phyloP scores from a whole-genome alignment of 495 filamentous ascomycete species.

The Peziza echinospora region DNA sequence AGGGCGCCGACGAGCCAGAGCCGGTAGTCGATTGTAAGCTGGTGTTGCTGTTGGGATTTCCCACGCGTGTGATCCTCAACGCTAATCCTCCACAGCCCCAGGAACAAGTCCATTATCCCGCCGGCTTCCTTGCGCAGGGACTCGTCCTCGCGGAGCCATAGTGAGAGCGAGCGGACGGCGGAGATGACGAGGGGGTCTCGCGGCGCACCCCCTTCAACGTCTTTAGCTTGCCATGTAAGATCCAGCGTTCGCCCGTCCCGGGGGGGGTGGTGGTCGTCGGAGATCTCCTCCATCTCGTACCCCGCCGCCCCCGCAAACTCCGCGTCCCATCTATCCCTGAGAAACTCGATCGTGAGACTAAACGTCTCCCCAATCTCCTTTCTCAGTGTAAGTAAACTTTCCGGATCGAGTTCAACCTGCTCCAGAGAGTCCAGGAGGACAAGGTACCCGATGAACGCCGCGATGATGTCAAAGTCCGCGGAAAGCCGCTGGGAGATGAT shows the following conservation, averaged over 20 bases:
- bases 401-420: conserved; percentile 22
- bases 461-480: conserved; percentile 35
- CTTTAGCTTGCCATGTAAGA: conserved; percentile 31
- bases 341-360: conserved; percentile 36
- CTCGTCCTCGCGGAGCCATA: conserved; percentile 45
- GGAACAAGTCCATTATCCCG: conserved; percentile 35
- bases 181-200: conserved; percentile 30
- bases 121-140: conserved; percentile 32
- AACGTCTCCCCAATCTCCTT: conserved; percentile 36
- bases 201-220: conserved; percentile 18
- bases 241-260: conserved; percentile 19
- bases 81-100: conserved; percentile 30
- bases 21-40: conserved; percentile 24
- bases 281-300: conserved; percentile 27
- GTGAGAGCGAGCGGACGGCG: conserved; percentile 28
- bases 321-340: conserved; percentile 43
- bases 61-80: too few species aligned
- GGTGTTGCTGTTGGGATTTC: not conserved
- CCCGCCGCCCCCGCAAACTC: conserved; percentile 32
- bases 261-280: conserved; percentile 16
- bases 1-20: conserved; percentile 31
- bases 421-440: conserved; percentile 24
- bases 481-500: conserved; percentile 29
- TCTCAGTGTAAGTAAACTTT: conserved; percentile 35
- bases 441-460: conserved; percentile 37